phyloP scores from a whole-genome alignment of 805 yeast genomes.

The Monosporozyma servazzii region DNA sequence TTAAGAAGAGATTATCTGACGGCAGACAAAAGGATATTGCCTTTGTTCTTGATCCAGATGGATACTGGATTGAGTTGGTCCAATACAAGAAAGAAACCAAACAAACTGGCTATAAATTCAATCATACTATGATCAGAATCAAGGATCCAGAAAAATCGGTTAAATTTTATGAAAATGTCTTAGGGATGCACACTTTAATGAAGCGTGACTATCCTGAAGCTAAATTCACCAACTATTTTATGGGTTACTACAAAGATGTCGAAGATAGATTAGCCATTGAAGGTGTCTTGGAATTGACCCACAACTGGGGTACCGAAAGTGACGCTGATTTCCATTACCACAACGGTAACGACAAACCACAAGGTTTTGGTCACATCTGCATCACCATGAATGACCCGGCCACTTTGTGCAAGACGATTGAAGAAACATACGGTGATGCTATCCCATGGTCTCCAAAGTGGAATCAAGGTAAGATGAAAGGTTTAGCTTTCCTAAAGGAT shows the following conservation, averaged over 20 bases:
- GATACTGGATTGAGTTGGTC: conserved; percentile 92
- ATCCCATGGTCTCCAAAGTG: conserved; percentile 54
- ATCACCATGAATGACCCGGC: conserved; percentile 55
- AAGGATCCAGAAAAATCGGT: conserved; percentile 73
- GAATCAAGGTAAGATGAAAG: conserved; percentile 46
- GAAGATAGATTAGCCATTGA: conserved; percentile 41
- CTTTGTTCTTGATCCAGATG: conserved; percentile 90
- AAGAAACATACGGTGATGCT: conserved; percentile 36
- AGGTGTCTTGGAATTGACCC: conserved; percentile 80
- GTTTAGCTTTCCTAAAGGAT: conserved; percentile 67
- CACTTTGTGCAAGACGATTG: conserved; percentile 37
- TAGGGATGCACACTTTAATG: conserved; percentile 71
- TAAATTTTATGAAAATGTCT: conserved; percentile 64
- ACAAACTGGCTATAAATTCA: conserved; percentile 37
- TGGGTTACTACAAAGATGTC: conserved; percentile 51
- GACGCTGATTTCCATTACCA: conserved; percentile 72
- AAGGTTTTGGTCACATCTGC: conserved; percentile 85
- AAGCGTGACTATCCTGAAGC: conserved; percentile 54
- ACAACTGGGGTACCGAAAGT: conserved; percentile 89
- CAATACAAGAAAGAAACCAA: conserved; percentile 34
- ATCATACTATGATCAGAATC: conserved; percentile 89
- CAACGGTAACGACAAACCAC: conserved; percentile 68
- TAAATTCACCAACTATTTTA: conserved; percentile 75
- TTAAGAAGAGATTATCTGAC: conserved; percentile 76
- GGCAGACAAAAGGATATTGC: conserved; percentile 94